phyloP scores from a whole-genome alignment of 2,329 filamentous ascomycete species.

The Colletotrichum chlorophyti region DNA sequence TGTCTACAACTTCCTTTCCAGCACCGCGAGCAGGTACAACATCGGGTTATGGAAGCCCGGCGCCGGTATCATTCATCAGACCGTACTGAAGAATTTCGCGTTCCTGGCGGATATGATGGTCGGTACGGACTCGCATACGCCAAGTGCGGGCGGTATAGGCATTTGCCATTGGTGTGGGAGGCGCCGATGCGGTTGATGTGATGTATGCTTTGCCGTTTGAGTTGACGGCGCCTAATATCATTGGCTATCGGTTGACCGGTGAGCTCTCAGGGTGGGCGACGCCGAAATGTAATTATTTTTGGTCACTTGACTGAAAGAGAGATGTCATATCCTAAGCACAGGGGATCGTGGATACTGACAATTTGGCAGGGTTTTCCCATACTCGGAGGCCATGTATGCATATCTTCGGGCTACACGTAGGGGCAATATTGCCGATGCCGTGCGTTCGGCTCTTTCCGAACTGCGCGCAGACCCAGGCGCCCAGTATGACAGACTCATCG shows the following conservation, averaged over 20 bases:
- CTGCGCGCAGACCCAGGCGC: constrained; percentile 29
- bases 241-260: constrained; percentile 78
- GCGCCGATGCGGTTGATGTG: constrained; percentile 52
- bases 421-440: constrained; percentile 71
- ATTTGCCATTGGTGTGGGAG: constrained; percentile 96
- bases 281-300: constrained; percentile 58
- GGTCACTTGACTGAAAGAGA: no score
- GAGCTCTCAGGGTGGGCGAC: constrained; percentile 75
- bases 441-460: constrained; percentile 60
- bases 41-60: constrained; percentile 99
- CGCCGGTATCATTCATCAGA: constrained; percentile 99
- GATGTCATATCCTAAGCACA: no score
- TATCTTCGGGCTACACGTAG: constrained; percentile 78
- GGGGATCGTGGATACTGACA: no score
- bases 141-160: constrained; percentile 94
- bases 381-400: constrained; percentile 81
- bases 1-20: constrained; percentile 95
- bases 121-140: constrained; percentile 96
- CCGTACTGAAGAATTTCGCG: constrained; percentile 97
- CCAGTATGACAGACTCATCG: constrained; percentile 77
- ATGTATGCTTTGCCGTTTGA: constrained; percentile 14
- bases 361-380: constrained; percentile 82
- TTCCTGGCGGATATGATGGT: constrained; percentile 98
- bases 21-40: constrained; percentile 97
- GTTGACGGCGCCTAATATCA: constrained; percentile 70